Percentiles rank a stretch among this genome's conserved stretches.
These are phyloP conservation scores for Colletotrichum filicis DNA, from an alignment of 2,329 filamentous ascomycete species.

Conservation along the genomic window DNA sequence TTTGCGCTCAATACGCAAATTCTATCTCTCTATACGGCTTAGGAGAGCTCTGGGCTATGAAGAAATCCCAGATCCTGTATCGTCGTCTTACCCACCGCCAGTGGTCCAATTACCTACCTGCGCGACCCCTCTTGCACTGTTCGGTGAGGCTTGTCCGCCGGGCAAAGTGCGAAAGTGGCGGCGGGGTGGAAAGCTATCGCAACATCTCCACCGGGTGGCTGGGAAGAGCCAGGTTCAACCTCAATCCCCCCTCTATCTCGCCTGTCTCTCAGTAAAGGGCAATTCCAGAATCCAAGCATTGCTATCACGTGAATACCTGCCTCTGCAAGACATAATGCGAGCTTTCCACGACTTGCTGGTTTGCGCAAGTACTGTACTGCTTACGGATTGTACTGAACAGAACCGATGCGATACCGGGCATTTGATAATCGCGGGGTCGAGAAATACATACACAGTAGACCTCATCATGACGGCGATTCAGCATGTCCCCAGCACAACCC, in stretches of 20 bases:
- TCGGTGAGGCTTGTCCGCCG: background rate
- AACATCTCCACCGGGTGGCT: conserved; percentile 12
- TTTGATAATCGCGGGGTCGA: background rate
- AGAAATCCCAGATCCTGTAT: background rate
- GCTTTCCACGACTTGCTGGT: background rate
- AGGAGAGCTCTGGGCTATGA: background rate
- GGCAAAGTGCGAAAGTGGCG: background rate
- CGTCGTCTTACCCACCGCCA: background rate
- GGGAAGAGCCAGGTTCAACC: conserved; percentile 7
- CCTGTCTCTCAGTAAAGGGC: background rate
- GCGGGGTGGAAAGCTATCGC: background rate
- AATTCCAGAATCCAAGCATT: background rate
- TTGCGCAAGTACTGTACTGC: background rate
- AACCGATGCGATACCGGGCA: background rate
- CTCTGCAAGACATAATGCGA: background rate
- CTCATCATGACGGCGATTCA: background rate
- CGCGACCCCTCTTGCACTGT: background rate
- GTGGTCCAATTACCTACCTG: background rate
- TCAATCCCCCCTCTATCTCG: background rate
- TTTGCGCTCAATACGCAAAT: conserved; percentile 13
- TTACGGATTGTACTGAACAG: background rate
- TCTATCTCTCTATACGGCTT: background rate
- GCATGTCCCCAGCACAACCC: background rate
- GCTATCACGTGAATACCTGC: background rate
- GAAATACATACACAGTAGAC: background rate